Evolutionary conservation across 1,139 yeast genomes (phyloP).

Genomic region (Taiozyma sp.): DNA sequence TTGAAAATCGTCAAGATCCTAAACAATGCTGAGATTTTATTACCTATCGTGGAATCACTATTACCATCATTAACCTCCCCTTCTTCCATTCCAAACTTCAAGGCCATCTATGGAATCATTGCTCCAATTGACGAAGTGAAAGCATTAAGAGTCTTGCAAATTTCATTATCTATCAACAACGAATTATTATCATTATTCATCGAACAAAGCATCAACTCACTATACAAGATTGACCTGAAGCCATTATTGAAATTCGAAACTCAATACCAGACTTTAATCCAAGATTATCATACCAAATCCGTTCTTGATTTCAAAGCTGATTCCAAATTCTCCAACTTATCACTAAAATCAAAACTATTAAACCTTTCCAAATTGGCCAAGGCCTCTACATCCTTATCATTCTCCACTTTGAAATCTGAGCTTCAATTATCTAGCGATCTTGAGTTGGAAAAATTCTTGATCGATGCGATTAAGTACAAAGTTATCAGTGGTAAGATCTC

Average conservation of each 20-base stretch:
- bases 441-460: slow-evolving; percentile 18
- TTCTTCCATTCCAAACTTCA: slow-evolving; percentile 4
- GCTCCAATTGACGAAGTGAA: slow-evolving; percentile 6
- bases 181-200: slow-evolving; percentile 10
- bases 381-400: slow-evolving; percentile 10
- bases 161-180: slow-evolving; percentile 5
- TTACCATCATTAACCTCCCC: background rate
- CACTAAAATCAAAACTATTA: slow-evolving; percentile 17
- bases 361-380: slow-evolving; percentile 15
- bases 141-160: slow-evolving; percentile 6
- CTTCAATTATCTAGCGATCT: slow-evolving; percentile 6
- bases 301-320: slow-evolving; percentile 11
- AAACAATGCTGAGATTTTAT: slow-evolving; percentile 3
- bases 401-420: slow-evolving; percentile 9
- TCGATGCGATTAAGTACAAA: slow-evolving; percentile 20
- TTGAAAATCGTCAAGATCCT: slow-evolving; percentile 3
- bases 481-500: slow-evolving; percentile 21
- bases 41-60: slow-evolving; percentile 2
- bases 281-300: slow-evolving; percentile 14
- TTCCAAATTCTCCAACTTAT: slow-evolving; percentile 5
- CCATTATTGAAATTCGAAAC: slow-evolving; percentile 5
- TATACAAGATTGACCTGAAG: slow-evolving; percentile 19
- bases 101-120: slow-evolving; percentile 7
- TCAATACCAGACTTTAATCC: slow-evolving; percentile 10
- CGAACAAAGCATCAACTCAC: slow-evolving; percentile 10